A percentile compares a stretch with the other conserved stretches of the same genome.
Conservation (phyloP, 257 asterid species). For the Jacaranda copaia region DNA sequence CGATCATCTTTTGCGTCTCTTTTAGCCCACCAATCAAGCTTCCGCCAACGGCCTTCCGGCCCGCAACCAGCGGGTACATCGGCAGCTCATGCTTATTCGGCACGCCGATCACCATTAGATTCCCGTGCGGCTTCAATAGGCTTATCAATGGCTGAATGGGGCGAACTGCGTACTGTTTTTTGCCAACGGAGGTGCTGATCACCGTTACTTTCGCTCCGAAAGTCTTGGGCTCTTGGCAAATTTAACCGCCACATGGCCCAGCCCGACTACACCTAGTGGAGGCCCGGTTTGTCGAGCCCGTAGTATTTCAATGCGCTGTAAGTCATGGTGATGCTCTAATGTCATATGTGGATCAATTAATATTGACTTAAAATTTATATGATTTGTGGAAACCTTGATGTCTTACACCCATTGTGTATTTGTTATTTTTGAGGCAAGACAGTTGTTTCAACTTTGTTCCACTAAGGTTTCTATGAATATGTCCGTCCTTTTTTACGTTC, state of each 20-base stretch:
- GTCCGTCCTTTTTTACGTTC: no score
- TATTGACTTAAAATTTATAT: no score
- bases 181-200: constrained; percentile 43
- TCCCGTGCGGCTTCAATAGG: constrained; percentile 48
- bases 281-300: constrained; percentile 52
- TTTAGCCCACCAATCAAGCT: constrained; percentile 51
- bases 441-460: no score
- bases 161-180: constrained; percentile 47
- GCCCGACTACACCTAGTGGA: constrained; percentile 49
- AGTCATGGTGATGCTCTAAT: not conserved
- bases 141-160: constrained; percentile 38
- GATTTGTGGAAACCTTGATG: no score
- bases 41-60: constrained; percentile 45
- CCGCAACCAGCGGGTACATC: constrained; percentile 31
- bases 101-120: constrained; percentile 45
- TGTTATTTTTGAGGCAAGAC: no score
- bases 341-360: no score
- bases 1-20: constrained; percentile 59
- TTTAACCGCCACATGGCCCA: constrained; percentile 56
- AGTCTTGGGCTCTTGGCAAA: constrained; percentile 52
- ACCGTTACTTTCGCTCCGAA: constrained; percentile 52
- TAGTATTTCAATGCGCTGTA: constrained; percentile 45
- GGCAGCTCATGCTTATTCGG: constrained; percentile 54
- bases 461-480: no score
- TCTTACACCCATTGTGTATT: no score